Evolutionary conservation across 192 early-diverging fungal species (phyloP), one percentile per base, ranked within the genome.

Genomic region (Coemansia sp.): DNA sequence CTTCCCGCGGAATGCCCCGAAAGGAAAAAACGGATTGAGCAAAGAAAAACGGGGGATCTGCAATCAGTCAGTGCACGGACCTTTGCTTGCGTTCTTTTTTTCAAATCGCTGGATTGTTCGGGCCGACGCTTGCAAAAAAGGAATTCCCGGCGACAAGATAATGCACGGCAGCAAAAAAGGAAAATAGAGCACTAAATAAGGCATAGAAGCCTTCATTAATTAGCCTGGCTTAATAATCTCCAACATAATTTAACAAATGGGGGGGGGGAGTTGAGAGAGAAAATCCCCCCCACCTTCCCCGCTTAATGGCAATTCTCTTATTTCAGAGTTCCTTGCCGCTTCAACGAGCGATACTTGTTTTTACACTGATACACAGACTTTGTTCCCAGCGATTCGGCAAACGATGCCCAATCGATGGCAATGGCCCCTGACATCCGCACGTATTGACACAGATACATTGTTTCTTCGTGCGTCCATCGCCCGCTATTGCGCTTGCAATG

Each of bases 281-380:
- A 3, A 30, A 30, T 3, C 3, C 39, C 12, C 1, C 12, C 5
- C 38, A 39, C 38, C 38, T 39, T 41, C 6, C 12, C 0, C 39
- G 0, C 12, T 41, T 8, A 14, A 12, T 41, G 7, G 12, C 39
- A 41, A 41, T 14, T 14, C 7, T 41, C 39, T 5, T 38, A 59
- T 45, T 62, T 45, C 30, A 62, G 41, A 14, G 23, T 45, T 2
- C 58, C 53, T 23, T 73, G 66, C 30, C 65, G 52, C 9, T 67
- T 62, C 59, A 78, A 33, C 12, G 76, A 72, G 1, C 78, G 72
- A 52, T 72, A 80, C 53, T 80, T 80, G 64, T 75, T 80, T 26
- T 39, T 56, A 58, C 78, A 80, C 63, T 80, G 78, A 3, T 43
- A 26, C 3, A 63, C 49, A 16, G 78, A 67, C 39, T 80, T 80